Evolutionary conservation across 1,284 basidiomycete species (phyloP), one percentile per base, ranked within the genome.

Genomic region (Flammula alnicola): DNA sequence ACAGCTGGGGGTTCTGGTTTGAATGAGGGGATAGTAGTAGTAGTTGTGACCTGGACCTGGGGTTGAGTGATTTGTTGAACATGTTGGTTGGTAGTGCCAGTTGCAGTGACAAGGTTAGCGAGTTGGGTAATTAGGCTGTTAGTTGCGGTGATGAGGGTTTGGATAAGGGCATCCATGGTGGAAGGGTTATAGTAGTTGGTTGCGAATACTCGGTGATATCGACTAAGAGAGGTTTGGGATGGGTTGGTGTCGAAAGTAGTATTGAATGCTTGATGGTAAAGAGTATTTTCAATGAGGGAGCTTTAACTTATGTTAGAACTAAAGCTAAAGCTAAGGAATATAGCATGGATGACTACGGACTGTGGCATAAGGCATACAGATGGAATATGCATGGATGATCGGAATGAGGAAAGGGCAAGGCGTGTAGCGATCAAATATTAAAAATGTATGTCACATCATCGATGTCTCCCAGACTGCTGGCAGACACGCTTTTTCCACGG

Each of bases 301-400:
- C 26, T 27, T 42, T 20, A 27, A 42, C 23, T 42, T 42, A 42
- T 42, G 40, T 42, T 23, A 42, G 40, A 17, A 27, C 40, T n/a
- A 42, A 17, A 36, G 33, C 33, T 36, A 36, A 36, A 36, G 11
- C 33, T 12, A 36, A 6, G 7, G 7, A 36, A 10, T 36, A 36
- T n/a, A n/a, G n/a, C n/a, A n/a, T n/a, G n/a, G n/a, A n/a, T n/a
- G n/a, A n/a, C n/a, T n/a, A n/a, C n/a, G n/a, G n/a, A n/a, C n/a
- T n/a, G n/a, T n/a, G n/a, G n/a, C n/a, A n/a, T n/a, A n/a, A n/a
- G n/a, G n/a, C n/a, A n/a, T n/a, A n/a, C n/a, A n/a, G n/a, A n/a
- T n/a, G n/a, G n/a, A n/a, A n/a, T n/a, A n/a, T n/a, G n/a, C n/a
- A n/a, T n/a, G n/a, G n/a, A n/a, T n/a, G n/a, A n/a, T n/a, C n/a